Base-by-base conservation (phyloP, 2,329 filamentous ascomycete genomes). In the Rhynchosporium agropyri region DNA sequence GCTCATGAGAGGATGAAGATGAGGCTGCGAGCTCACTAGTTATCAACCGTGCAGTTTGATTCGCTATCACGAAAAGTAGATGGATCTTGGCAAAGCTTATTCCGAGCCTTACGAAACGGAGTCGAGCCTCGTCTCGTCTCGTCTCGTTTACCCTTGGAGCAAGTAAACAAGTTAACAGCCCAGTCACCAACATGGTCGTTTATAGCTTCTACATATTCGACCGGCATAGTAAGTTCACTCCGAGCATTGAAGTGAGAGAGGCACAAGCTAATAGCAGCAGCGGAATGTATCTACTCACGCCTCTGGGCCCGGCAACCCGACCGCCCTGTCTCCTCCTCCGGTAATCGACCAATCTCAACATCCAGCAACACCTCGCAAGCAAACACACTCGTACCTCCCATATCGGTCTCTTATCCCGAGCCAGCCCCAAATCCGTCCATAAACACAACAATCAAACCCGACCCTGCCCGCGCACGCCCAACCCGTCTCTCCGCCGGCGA, bases 141-240 rank as follows among this genome's bases (percentile, higher is more conserved):
- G 20, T 20, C 20, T 20, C 20, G 20, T 20, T 31, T 40, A 13
- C 29, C 45, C 28, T 43, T 60, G 62, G 58, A 60, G 60, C 53
- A 53, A 38, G 50, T 42, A 45, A 54, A 36, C 33, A 36, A 43
- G 33, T 40, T n/a, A 13, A 8, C 12, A 12, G 58, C 48, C 5
- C 38, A 31, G 8, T 31, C 9, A 40, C 45, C 36, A 67, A 46
- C 5, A 98, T 99, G 95, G 88, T 90, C 65, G 90, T 98, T 77
- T 98, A 96, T 80, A 93, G 92, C 64, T 97, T 99, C 79, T 97
- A 97, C 83, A 97, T 99, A 75, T 99, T 99, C 77, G 95, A 99
- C 80, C 89, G 95, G 69, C 95, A 99, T 79, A 97, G 95, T 97
- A 83, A 75, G 85, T 51, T 74, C 55, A 5, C 26, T 53, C 42